These are phyloP conservation scores for Rhodotorula diobovata DNA, from an alignment of 768 basidiomycete genomes.

Conservation along the genomic window DNA sequence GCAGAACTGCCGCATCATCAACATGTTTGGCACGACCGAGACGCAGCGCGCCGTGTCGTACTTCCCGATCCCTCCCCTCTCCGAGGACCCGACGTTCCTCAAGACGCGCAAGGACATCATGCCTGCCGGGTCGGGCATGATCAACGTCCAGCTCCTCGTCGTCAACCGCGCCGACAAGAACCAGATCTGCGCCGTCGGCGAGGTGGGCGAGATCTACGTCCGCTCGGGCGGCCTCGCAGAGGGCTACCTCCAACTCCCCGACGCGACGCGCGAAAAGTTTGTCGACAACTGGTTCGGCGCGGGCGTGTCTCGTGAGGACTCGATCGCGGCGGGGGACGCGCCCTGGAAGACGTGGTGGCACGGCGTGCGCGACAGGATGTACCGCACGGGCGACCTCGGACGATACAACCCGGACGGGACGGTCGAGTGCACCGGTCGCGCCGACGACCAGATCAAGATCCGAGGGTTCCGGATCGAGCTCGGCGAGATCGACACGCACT, in stretches of 20 bases:
- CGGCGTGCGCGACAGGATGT: slow-evolving; percentile 94
- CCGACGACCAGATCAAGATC: slow-evolving; percentile 99
- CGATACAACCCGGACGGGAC: slow-evolving; percentile 85
- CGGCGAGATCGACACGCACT: slow-evolving; percentile 93
- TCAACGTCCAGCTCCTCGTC: slow-evolving; percentile 92
- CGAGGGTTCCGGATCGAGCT: slow-evolving; percentile 98
- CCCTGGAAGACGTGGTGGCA: slow-evolving; percentile 82
- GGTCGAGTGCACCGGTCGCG: slow-evolving; percentile 94
- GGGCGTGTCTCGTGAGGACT: slow-evolving; percentile 61
- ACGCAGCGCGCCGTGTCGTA: slow-evolving; percentile 98
- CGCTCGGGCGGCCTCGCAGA: slow-evolving; percentile 92
- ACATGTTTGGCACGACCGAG: slow-evolving; percentile 99
- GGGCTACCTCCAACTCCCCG: slow-evolving; percentile 73
- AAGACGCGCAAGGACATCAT: slow-evolving; percentile 94
- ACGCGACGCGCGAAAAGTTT: slow-evolving; percentile 83
- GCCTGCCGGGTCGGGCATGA: slow-evolving; percentile 95
- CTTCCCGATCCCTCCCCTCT: slow-evolving; percentile 80
- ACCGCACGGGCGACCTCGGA: slow-evolving; percentile 92
- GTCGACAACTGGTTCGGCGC: slow-evolving; percentile 82
- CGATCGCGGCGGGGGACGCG: slow-evolving; percentile 60
- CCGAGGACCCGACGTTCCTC: slow-evolving; percentile 81
- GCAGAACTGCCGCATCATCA: slow-evolving; percentile 85
- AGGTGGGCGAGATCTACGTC: slow-evolving; percentile 98
- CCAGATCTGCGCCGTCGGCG: slow-evolving; percentile 84
- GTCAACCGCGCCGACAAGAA: slow-evolving; percentile 83